Percentiles rank a stretch among this genome's conserved stretches.
Conservation (phyloP, 2,329 filamentous ascomycete species). For the Nannizziopsis barbatae region DNA sequence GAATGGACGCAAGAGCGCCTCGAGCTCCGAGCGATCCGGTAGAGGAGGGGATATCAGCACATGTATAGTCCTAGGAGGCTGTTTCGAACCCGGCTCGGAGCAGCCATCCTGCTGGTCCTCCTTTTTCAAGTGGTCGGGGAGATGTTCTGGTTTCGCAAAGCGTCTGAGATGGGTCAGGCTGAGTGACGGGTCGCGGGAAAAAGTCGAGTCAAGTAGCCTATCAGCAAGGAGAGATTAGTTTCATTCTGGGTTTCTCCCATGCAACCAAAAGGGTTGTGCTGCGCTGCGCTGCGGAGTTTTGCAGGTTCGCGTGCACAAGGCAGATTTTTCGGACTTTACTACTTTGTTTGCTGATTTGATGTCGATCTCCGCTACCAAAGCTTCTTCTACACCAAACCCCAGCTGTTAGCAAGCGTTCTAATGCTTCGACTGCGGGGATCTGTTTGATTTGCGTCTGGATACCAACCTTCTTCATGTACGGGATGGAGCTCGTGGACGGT, state of each 20-base stretch:
- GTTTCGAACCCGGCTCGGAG: background rate
- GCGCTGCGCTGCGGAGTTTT: too few species aligned
- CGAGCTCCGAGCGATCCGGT: constrained; percentile 27
- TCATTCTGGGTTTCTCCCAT: constrained; percentile 1
- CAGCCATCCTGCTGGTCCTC: background rate
- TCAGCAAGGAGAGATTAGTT: constrained; percentile 15
- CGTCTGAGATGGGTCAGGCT: constrained; percentile 32
- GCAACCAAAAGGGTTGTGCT: too few species aligned
- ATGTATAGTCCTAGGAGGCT: constrained; percentile 26
- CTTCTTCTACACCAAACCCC: constrained; percentile 25
- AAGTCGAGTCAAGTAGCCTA: constrained; percentile 32
- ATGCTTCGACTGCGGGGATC: background rate
- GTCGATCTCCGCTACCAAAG: constrained; percentile 36
- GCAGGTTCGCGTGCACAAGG: background rate
- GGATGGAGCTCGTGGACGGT: constrained; percentile 36
- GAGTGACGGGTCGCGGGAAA: constrained; percentile 26
- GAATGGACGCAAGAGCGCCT: constrained; percentile 30
- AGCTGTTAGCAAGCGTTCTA: constrained; percentile 14
- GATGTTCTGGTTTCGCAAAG: constrained; percentile 29
- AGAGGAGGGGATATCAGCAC: constrained; percentile 33
- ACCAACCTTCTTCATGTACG: constrained; percentile 32
- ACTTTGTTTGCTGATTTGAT: constrained; percentile 36
- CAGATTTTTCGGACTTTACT: constrained; percentile 27
- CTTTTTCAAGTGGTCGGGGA: constrained; percentile 25
- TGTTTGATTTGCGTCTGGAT: background rate